phyloP scores from a whole-genome alignment of 78 protist genomes.

The Isochrysis galbana region DNA sequence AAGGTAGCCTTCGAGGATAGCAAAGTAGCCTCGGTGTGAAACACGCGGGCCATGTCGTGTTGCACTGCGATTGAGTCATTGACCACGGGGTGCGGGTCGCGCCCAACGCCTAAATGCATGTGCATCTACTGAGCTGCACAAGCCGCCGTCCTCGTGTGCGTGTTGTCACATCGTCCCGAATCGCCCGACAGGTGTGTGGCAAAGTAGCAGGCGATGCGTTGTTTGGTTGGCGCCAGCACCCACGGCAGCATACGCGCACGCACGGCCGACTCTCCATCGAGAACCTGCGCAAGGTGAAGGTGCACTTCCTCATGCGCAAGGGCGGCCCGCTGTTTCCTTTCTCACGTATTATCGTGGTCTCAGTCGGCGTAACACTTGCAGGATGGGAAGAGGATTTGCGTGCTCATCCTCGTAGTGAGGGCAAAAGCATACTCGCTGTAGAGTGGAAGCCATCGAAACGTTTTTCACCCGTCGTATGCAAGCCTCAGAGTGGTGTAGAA shows the following conservation, averaged over 20 bases:
- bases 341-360: neutral
- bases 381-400: neutral
- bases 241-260: conserved; percentile 50
- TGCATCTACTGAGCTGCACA: too few species aligned
- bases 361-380: neutral
- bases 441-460: neutral
- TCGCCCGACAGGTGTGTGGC: too few species aligned
- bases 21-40: too few species aligned
- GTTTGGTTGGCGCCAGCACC: conserved; percentile 47
- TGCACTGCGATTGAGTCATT: too few species aligned
- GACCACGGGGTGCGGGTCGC: too few species aligned
- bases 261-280: conserved; percentile 45
- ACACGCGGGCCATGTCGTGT: too few species aligned
- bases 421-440: too few species aligned
- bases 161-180: neutral
- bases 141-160: neutral
- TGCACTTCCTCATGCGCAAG: conserved; percentile 18
- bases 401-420: neutral
- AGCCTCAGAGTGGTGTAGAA: too few species aligned
- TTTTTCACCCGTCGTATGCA: neutral
- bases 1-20: too few species aligned
- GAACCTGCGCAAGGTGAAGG: conserved; percentile 16
- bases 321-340: neutral
- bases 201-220: neutral
- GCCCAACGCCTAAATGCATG: too few species aligned